A percentile compares a stretch with the other conserved stretches of the same genome.
These are phyloP conservation scores for Boeremia exigua DNA, from an alignment of 2,329 filamentous ascomycete species.

Conservation along the genomic window DNA sequence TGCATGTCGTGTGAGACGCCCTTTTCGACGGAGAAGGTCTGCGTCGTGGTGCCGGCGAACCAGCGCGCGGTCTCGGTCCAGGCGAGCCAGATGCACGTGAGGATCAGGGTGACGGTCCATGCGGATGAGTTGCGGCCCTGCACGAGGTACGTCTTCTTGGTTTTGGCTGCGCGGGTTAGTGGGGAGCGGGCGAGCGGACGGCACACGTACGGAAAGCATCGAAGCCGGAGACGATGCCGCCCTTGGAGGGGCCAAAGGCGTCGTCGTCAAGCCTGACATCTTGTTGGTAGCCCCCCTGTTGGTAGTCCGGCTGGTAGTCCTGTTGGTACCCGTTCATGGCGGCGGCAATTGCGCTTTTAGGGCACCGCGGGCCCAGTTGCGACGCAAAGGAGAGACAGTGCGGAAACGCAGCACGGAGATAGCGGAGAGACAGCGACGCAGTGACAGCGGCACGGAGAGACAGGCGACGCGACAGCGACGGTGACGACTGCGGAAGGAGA, in stretches of 20 bases:
- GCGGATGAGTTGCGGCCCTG: constrained; percentile 86
- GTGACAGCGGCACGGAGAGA: too few relatives aligned
- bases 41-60: constrained; percentile 83
- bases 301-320: too few relatives aligned
- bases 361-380: constrained; percentile 38
- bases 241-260: constrained; percentile 75
- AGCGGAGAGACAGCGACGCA: too few relatives aligned
- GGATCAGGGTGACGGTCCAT: constrained; percentile 84
- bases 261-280: constrained; percentile 74
- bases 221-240: constrained; percentile 73
- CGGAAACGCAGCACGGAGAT: too few relatives aligned
- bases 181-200: background rate
- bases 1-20: constrained; percentile 86
- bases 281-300: constrained; percentile 29
- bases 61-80: constrained; percentile 80
- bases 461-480: too few relatives aligned
- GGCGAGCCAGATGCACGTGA: constrained; percentile 76
- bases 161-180: constrained; percentile 71
- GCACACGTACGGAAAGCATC: constrained; percentile 87
- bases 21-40: constrained; percentile 94
- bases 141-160: constrained; percentile 90
- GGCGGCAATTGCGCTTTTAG: constrained; percentile 27
- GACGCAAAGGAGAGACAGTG: constrained; percentile 8
- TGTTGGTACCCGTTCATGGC: constrained; percentile 76
- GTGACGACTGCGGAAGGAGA: constrained; percentile 3